Conservation (phyloP, 345 rosid genomes). For the Hibiscus mutabilis region DNA sequence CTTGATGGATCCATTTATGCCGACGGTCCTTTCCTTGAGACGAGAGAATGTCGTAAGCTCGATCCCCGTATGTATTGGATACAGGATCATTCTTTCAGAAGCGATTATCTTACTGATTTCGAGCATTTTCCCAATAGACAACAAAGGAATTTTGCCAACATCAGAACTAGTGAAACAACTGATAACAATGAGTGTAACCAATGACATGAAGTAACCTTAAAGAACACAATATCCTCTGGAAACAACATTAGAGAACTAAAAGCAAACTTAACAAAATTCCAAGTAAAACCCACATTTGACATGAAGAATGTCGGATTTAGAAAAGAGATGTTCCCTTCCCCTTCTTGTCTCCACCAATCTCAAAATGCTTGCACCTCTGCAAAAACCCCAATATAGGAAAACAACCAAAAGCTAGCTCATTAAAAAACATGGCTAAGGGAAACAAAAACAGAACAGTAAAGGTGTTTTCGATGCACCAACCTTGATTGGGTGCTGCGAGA, state of each 20-base stretch:
- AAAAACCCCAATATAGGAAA: background rate
- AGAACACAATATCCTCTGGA: background rate
- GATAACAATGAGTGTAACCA: background rate
- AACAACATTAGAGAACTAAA: background rate
- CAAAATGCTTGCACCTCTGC: constrained; percentile 81
- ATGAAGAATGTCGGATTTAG: constrained; percentile 15
- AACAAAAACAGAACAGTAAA: background rate
- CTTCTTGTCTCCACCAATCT: constrained; percentile 77
- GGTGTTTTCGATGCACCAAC: constrained; percentile 15
- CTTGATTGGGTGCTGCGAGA: constrained; percentile 79
- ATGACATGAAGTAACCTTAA: background rate
- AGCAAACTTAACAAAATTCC: background rate
- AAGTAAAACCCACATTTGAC: background rate
- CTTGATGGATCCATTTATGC: too few species aligned
- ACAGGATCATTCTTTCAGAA: too few species aligned
- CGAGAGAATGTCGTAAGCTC: too few species aligned
- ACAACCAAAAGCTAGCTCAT: background rate
- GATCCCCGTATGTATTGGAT: too few species aligned
- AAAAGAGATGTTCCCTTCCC: constrained; percentile 75
- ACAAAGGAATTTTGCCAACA: background rate
- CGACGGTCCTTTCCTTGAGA: too few species aligned
- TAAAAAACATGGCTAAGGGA: too few species aligned
- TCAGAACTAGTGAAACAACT: background rate
- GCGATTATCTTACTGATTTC: too few species aligned
- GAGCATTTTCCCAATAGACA: too few species aligned